Evolutionary conservation across 768 basidiomycete species (phyloP), one percentile per base, ranked within the genome.

Genomic region (Naganishia friedmannii): DNA sequence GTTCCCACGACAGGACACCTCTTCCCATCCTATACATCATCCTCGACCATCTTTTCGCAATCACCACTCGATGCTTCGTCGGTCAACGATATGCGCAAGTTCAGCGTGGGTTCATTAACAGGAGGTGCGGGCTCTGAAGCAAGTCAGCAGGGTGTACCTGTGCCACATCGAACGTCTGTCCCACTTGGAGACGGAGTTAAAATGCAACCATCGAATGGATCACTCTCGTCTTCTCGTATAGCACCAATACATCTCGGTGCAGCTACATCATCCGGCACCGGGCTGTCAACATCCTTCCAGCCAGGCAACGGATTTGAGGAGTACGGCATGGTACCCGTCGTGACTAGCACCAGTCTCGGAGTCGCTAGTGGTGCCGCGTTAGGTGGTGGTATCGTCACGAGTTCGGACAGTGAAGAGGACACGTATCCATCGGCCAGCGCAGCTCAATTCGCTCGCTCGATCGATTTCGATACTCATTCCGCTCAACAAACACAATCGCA

Each of bases 321-420:
- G n/a, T 63, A 63, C 60, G 60, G 60, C 8, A 63, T 63, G 60
- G 39, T 34, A 2, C 60, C 60, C 23, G 60, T 63, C 32, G 60
- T 63, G 9, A n/a, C 60, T 3, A 17, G n/a, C 9, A 34, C n/a
- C 8, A 45, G 37, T 45, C 48, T 51, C 23, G 48, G n/a, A 4
- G 48, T 51, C 12, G 48, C 13, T 12, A 26, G 48, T 23, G 48
- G 48, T n/a, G 23, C 23, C 3, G n/a, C n/a, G 3, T 31, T 26
- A 10, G 60, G 23, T 13, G 57, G 34, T 32, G 60, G 60, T 15
- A 46, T 63, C 39, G 39, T 63, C 26, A 63, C 60, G 8, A 63
- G 60, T 45, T 63, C 60, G 2, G 60, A 63, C 5, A 63, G 60
- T 15, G 60, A 63, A 46, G 60, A 63, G 21, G 60, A 63, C 3